Percentiles rank a stretch among this genome's conserved stretches.
Conservation (phyloP, 192 early-diverging fungal genomes). For the Coemansia sp. region DNA sequence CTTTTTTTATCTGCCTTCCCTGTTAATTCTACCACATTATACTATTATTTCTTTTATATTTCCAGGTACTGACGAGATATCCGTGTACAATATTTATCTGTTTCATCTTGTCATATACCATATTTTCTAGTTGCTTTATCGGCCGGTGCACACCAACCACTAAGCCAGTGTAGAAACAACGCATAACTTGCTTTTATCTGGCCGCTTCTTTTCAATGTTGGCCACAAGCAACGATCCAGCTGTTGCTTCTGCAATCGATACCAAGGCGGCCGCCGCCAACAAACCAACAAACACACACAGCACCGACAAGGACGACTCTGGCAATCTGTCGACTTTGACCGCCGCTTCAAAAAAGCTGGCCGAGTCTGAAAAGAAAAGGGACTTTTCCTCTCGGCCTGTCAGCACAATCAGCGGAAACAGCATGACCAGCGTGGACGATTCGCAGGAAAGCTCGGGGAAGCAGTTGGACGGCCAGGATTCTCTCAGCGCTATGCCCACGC, state of each 20-base stretch:
- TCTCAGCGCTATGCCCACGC: slow-evolving; percentile 52
- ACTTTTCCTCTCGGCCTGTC: slow-evolving; percentile 38
- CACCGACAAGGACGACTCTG: not conserved
- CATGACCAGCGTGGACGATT: slow-evolving; percentile 30
- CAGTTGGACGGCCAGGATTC: slow-evolving; percentile 41
- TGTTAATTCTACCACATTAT: not conserved
- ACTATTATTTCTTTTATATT: not conserved
- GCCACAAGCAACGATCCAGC: not conserved
- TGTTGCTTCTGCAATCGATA: not conserved
- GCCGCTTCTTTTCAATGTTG: not conserved
- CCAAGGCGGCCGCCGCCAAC: not conserved
- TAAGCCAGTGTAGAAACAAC: not conserved
- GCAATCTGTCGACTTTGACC: slow-evolving; percentile 18
- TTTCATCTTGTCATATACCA: not conserved
- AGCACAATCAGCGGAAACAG: slow-evolving; percentile 52
- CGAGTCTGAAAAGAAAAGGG: slow-evolving; percentile 16
- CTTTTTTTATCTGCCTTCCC: not conserved
- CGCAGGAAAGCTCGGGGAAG: slow-evolving; percentile 16
- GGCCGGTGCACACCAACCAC: not conserved
- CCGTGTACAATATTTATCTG: not conserved
- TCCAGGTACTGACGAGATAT: not conserved
- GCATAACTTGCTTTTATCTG: not conserved
- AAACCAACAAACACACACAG: not conserved
- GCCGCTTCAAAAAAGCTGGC: slow-evolving; percentile 20
- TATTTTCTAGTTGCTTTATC: not conserved